Evolutionary conservation across 1,284 basidiomycete species (phyloP).

Genomic region (Microbotryum silenes-acaulis): DNA sequence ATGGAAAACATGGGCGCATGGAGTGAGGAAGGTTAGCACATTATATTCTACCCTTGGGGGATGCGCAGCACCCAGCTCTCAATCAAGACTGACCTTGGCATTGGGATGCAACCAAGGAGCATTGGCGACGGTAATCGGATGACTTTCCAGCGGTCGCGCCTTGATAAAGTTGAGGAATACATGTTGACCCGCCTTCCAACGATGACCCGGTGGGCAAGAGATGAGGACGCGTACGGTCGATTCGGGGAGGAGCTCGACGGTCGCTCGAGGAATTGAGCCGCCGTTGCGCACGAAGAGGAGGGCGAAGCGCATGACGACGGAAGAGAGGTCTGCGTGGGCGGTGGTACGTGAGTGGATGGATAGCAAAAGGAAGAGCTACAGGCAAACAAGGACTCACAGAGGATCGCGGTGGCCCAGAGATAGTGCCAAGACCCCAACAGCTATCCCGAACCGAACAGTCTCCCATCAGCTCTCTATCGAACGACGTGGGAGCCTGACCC

Average conservation of each 20-base stretch:
- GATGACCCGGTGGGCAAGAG: conserved; percentile 11
- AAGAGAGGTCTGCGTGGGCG: conserved; percentile 23
- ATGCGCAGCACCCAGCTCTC: not conserved
- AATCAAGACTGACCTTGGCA: not conserved
- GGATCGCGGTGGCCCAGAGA: conserved; percentile 41
- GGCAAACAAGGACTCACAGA: conserved; percentile 27
- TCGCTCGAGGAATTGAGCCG: conserved; percentile 36
- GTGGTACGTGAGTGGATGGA: no score
- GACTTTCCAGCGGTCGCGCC: conserved; percentile 41
- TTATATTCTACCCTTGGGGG: no score
- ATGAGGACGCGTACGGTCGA: conserved; percentile 39
- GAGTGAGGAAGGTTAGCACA: no score
- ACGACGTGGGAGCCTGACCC: conserved; percentile 45
- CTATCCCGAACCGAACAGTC: not conserved
- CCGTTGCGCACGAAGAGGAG: conserved; percentile 38
- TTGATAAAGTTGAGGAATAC: conserved; percentile 41
- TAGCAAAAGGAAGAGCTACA: no score
- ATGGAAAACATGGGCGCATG: no score
- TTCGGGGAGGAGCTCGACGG: conserved; percentile 39
- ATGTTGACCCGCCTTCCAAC: conserved; percentile 46
- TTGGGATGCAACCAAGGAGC: conserved; percentile 32
- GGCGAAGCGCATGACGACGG: conserved; percentile 38
- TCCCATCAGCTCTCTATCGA: not conserved
- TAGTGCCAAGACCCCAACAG: conserved; percentile 38
- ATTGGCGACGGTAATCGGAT: conserved; percentile 46